Conservation (phyloP, 768 basidiomycete species). For the Lactarius sanguifluus region DNA sequence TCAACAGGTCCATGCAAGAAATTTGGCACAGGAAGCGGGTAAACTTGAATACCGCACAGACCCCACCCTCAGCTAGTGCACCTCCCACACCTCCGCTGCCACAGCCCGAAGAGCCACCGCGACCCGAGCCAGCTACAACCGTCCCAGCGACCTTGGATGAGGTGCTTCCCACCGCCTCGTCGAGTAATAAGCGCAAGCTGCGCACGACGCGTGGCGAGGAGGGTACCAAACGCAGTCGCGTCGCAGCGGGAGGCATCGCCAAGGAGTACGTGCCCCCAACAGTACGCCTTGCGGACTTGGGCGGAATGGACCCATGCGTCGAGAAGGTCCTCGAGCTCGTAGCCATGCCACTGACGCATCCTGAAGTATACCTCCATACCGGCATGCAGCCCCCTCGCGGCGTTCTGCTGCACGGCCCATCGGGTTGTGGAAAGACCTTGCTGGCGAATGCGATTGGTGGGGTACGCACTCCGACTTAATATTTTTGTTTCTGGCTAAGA, state of each 20-base stretch:
- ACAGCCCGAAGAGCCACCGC: conserved; percentile 18
- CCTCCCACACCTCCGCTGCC: conserved; percentile 27
- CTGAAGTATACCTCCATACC: conserved; percentile 91
- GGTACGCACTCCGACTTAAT: conserved; percentile 48
- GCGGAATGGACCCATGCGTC: conserved; percentile 81
- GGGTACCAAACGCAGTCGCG: conserved; percentile 55
- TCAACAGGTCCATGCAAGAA: conserved; percentile 79
- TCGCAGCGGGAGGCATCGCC: conserved; percentile 38
- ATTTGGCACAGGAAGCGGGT: conserved; percentile 73
- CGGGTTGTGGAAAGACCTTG: conserved; percentile 95
- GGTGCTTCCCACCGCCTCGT: conserved; percentile 30
- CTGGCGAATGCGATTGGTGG: conserved; percentile 95
- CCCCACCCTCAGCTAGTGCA: conserved; percentile 32
- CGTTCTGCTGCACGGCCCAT: conserved; percentile 90
- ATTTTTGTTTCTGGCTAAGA: no score
- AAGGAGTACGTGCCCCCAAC: conserved; percentile 76
- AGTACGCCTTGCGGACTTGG: conserved; percentile 78
- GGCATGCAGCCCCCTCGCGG: conserved; percentile 92
- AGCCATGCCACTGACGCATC: conserved; percentile 91
- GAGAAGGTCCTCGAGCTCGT: conserved; percentile 95
- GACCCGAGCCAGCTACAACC: conserved; percentile 12
- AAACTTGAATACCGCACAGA: conserved; percentile 54
- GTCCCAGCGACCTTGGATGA: conserved; percentile 18
- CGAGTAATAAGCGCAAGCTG: conserved; percentile 67
- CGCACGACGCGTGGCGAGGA: conserved; percentile 55